A percentile compares a stretch with the other conserved stretches of the same genome.
phyloP scores from a whole-genome alignment of 192 early-diverging fungal species.

The Backusella morwellensis region DNA sequence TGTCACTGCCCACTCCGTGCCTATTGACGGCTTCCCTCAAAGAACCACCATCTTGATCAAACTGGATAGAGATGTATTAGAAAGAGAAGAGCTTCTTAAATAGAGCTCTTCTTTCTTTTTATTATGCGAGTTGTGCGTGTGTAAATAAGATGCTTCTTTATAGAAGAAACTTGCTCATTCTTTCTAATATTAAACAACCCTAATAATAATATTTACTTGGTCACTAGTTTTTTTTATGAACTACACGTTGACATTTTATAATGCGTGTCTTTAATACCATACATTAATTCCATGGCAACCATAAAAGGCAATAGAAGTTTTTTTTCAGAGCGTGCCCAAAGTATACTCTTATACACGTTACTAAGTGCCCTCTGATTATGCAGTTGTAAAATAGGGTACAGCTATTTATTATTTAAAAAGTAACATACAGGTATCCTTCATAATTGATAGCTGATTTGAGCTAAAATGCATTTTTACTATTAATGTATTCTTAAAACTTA shows the following conservation, averaged over 20 bases:
- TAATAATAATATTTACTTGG: not conserved
- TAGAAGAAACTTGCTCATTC: not conserved
- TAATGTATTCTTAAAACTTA: not conserved
- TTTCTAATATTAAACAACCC: not conserved
- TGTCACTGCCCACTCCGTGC: slow-evolving; percentile 93
- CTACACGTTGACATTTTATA: not conserved
- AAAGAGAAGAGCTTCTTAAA: slow-evolving; percentile 72
- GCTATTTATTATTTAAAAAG: not conserved
- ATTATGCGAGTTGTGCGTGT: not conserved
- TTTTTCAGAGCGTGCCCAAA: too few relatives aligned
- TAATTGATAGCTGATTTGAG: not conserved
- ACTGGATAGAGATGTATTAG: slow-evolving; percentile 79
- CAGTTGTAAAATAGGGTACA: too few relatives aligned
- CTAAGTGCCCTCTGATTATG: too few relatives aligned
- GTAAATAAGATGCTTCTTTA: not conserved
- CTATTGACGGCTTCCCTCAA: slow-evolving; percentile 80
- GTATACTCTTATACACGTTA: too few relatives aligned
- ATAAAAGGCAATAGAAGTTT: not conserved
- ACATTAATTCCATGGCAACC: not conserved
- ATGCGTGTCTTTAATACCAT: not conserved
- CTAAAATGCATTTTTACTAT: not conserved
- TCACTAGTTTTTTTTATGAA: not conserved
- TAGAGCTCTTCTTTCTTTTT: slow-evolving; percentile 8
- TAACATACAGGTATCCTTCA: not conserved
- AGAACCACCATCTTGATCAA: slow-evolving; percentile 97